Base-by-base conservation (phyloP, 345 rosid genomes). In the Rhizophora apiculata region DNA sequence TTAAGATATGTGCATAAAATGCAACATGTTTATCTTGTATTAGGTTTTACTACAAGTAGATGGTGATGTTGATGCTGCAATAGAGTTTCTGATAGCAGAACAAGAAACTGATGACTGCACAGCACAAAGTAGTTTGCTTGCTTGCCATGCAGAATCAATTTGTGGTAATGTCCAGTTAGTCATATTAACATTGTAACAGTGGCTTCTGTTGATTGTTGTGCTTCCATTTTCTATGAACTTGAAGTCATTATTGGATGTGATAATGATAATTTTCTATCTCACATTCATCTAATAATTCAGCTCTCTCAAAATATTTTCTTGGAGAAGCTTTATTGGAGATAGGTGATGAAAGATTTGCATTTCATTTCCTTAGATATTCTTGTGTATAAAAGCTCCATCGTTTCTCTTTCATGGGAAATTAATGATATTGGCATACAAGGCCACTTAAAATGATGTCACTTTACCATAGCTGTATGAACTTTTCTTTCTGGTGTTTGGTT, bases 21-120 rank as follows among this genome's bases (percentile, higher is more conserved):
- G 74, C 55, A 64, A 57, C 36, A 21, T 29, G 67, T 37, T 58
- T 66, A 52, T 61, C 63, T 68, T 53, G 29, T 79, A 64, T 60
- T 73, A 94, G 97, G 86, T 86, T 77, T 81, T 94, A 70, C 69
- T 81, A 68, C 87, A 85, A 84, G 95, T 89, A 63, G 82, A 79
- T 56, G 96, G 92, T 60, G 92, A 91, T 80, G 87, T 85, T 61
- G 93, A 88, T 81, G 90, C 93, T 68, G 95, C 96, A 10, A 83
- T 89, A 68, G 97, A 94, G 77, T 89, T 85, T 71, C 77, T 94
- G 71, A 31, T 87, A 72, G 95, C 97, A 43, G 95, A 91, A 63
- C 85, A 74, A 73, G 85, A 71, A 67, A 18, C 78, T 55, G 93
- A 73, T 60, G 79, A 80, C 62, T 61, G 59, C 68, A 39, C 72